A percentile compares a stretch with the other conserved stretches of the same genome.
Conservation (phyloP, 208 protist species). For the Crithidia fasciculata region DNA sequence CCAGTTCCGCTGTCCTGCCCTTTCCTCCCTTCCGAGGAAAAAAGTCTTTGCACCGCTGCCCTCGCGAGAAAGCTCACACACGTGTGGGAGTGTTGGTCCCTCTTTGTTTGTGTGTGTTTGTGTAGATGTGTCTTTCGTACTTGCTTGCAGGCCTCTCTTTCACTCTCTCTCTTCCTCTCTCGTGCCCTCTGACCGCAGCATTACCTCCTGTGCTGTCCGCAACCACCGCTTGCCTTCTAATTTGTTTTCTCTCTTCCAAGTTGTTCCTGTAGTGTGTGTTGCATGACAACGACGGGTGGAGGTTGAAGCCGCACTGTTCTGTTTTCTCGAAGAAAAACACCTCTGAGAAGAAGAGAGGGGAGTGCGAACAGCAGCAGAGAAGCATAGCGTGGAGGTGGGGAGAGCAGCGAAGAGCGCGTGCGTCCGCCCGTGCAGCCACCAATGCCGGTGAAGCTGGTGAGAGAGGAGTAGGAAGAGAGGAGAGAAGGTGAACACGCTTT, state of each 20-base stretch:
- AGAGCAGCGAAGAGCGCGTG: background rate
- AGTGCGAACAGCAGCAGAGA: background rate
- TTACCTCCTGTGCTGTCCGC: no score
- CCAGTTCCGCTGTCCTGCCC: no score
- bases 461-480: background rate
- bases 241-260: no score
- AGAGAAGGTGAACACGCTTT: background rate
- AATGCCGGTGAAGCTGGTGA: constrained; percentile 10
- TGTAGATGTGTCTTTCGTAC: background rate
- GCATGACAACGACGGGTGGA: no score
- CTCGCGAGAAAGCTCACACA: no score
- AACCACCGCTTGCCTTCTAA: no score
- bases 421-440: background rate
- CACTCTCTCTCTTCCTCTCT: background rate
- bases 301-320: no score
- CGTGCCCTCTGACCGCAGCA: no score
- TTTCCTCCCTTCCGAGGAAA: no score
- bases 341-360: background rate
- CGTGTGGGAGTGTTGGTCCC: background rate
- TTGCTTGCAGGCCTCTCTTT: background rate
- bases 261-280: no score
- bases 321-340: background rate
- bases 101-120: constrained; percentile 3
- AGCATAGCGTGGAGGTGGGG: background rate
- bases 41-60: no score